Evolutionary conservation across 2,329 filamentous ascomycete species (phyloP), one percentile per base, ranked within the genome.

Genomic region (Aspergillus sp.): DNA sequence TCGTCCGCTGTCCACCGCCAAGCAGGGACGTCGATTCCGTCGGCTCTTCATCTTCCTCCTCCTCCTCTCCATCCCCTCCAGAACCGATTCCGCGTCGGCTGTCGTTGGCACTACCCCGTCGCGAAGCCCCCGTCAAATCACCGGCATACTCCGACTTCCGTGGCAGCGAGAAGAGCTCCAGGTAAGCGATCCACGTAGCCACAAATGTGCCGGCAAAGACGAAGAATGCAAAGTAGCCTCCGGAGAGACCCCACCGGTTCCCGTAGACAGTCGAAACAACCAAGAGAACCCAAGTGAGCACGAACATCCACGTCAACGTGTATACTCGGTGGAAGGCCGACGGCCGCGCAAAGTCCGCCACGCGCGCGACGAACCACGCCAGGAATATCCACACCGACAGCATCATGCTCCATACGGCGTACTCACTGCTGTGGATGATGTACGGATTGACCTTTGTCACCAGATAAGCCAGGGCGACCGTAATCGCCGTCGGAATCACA

Each of bases 391-490:
- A 96, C 1, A 90, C 79, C 0, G 88, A 88, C 0, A 93, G 66
- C 75, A 91, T 88, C 86, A 95, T 95, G 24, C 84, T 83, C 90
- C 91, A 95, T 65, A 96, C 87, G 4, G 89, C 80, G 68, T 94
- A 97, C 45, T 86, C 81, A 62, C 88, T 95, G 72, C 90, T 92
- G 74, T 96, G 94, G n/a, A 94, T 78, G 62, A 97, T 90, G 62
- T 90, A 82, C 1, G 93, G 91, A 65, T 97, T 97, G 66, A 93
- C 75, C 70, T 94, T 95, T 35, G 83, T 82, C 40, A 95, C 64
- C 47, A 97, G 72, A 60, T 88, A 88, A 1, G 89, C 87, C 16
- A 90, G 78, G 0, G 83, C 89, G 20, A 95, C 70, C 0, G 88
- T 83, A n/a, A 88, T 75, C 0, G 79, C 85, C 1, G 82, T 83